Evolutionary conservation across 495 filamentous ascomycete genomes (phyloP).

Genomic region (Penicillium cinerascens): DNA sequence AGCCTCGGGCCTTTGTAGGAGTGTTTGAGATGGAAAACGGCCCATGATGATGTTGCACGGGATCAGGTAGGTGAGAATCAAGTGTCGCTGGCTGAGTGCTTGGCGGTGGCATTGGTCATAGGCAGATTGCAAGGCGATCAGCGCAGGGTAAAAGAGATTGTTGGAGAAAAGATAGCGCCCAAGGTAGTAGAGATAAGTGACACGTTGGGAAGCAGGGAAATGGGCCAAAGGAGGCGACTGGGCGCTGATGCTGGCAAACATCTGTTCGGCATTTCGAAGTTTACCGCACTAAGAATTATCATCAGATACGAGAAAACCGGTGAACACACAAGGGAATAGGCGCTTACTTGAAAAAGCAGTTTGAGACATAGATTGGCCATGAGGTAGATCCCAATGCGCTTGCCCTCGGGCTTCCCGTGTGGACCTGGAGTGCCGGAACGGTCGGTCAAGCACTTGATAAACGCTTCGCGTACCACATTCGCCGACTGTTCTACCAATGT

Average conservation of each 20-base stretch:
- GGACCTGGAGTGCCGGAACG: slow-evolving; percentile 58
- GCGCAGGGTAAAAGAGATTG: slow-evolving; percentile 72
- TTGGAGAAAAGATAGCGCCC: slow-evolving; percentile 84
- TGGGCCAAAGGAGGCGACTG: slow-evolving; percentile 72
- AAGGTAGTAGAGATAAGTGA: slow-evolving; percentile 92
- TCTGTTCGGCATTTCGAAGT: slow-evolving; percentile 67
- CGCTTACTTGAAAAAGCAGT: slow-evolving; percentile 72
- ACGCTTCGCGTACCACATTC: slow-evolving; percentile 83
- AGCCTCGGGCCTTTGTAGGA: slow-evolving; percentile 72
- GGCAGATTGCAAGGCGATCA: slow-evolving; percentile 68
- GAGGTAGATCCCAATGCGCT: slow-evolving; percentile 80
- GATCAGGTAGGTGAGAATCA: slow-evolving; percentile 82
- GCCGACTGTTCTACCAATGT: slow-evolving; percentile 81
- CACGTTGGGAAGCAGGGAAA: slow-evolving; percentile 83
- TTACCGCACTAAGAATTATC: slow-evolving; percentile 45
- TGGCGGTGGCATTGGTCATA: slow-evolving; percentile 71
- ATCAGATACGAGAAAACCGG: background rate
- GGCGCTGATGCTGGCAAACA: slow-evolving; percentile 84
- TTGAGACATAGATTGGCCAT: slow-evolving; percentile 91
- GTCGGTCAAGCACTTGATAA: slow-evolving; percentile 86
- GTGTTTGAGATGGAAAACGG: slow-evolving; percentile 66
- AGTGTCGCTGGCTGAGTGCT: slow-evolving; percentile 66
- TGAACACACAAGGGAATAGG: background rate
- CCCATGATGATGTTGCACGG: slow-evolving; percentile 80
- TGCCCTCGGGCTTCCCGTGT: slow-evolving; percentile 64